phyloP scores from a whole-genome alignment of 371 early-diverging fungal genomes.

The Funneliformis caledonium region DNA sequence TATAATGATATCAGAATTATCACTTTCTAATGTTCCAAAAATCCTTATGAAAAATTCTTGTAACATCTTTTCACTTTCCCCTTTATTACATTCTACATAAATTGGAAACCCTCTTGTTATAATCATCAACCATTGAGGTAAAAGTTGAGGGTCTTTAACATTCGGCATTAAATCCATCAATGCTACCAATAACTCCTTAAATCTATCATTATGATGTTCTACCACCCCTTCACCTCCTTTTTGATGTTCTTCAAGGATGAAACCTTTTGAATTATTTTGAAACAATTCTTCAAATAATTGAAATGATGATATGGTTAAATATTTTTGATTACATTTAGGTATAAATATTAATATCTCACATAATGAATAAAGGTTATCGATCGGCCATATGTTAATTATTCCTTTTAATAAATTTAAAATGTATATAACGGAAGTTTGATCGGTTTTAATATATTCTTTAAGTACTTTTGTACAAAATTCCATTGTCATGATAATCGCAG shows the following conservation, averaged over 20 bases:
- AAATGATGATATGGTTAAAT: slow-evolving; percentile 82
- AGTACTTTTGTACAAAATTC: slow-evolving; percentile 75
- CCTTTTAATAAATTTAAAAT: slow-evolving; percentile 78
- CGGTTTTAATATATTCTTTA: slow-evolving; percentile 68
- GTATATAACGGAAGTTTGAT: slow-evolving; percentile 75
- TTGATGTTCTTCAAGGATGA: slow-evolving; percentile 50
- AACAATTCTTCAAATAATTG: slow-evolving; percentile 78
- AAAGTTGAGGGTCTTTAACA: slow-evolving; percentile 77
- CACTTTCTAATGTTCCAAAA: slow-evolving; percentile 76
- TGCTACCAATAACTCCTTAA: slow-evolving; percentile 53
- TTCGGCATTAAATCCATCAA: slow-evolving; percentile 84
- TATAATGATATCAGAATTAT: slow-evolving; percentile 59
- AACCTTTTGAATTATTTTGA: slow-evolving; percentile 62
- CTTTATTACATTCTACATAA: slow-evolving; percentile 60
- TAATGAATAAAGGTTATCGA: slow-evolving; percentile 47
- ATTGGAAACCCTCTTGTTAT: slow-evolving; percentile 74
- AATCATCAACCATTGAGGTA: slow-evolving; percentile 87
- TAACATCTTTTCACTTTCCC: slow-evolving; percentile 59
- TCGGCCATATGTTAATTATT: slow-evolving; percentile 76
- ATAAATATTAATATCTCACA: slow-evolving; percentile 79
- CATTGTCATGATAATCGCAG: slow-evolving; percentile 74
- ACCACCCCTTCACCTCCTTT: background rate
- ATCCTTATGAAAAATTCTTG: slow-evolving; percentile 72
- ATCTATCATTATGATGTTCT: background rate
- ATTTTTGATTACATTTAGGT: slow-evolving; percentile 83